Percentiles rank a stretch among this genome's conserved stretches.
Evolutionary conservation across 345 rosid species (phyloP).

Genomic region (Salix brachista): DNA sequence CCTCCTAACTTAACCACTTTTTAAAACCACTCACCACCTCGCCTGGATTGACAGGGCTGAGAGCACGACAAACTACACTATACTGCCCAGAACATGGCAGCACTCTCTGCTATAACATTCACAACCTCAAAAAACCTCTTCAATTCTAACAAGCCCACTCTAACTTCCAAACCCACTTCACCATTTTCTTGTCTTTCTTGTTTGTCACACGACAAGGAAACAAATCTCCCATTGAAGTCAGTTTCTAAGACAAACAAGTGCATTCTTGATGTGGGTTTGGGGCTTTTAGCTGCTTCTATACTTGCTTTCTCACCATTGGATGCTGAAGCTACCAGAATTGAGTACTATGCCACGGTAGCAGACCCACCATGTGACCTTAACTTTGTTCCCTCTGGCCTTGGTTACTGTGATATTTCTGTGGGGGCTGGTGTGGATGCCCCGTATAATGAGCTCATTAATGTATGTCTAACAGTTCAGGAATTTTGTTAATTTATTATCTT

Average conservation of each 20-base stretch:
- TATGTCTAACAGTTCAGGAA: conserved; percentile 20
- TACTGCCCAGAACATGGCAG: conserved; percentile 13
- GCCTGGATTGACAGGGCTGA: too few relatives aligned
- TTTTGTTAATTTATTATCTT: background rate
- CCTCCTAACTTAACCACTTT: background rate
- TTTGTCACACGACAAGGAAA: conserved; percentile 6
- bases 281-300: conserved; percentile 64
- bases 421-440: conserved; percentile 77
- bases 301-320: conserved; percentile 57
- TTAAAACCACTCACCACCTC: conserved; percentile 5
- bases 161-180: conserved; percentile 18
- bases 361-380: conserved; percentile 76
- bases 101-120: conserved; percentile 23
- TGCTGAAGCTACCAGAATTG: conserved; percentile 79
- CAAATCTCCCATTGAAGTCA: conserved; percentile 17
- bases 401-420: conserved; percentile 65
- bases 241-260: conserved; percentile 28
- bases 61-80: background rate
- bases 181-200: conserved; percentile 17
- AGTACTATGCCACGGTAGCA: conserved; percentile 81
- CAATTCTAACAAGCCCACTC: background rate
- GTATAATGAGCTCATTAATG: conserved; percentile 70
- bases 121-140: conserved; percentile 8
- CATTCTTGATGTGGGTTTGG: conserved; percentile 47
- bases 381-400: conserved; percentile 73